A percentile compares a stretch with the other conserved stretches of the same genome.
phyloP scores from a whole-genome alignment of 2,329 filamentous ascomycete genomes.

The Aspergillus novoparasiticus region DNA sequence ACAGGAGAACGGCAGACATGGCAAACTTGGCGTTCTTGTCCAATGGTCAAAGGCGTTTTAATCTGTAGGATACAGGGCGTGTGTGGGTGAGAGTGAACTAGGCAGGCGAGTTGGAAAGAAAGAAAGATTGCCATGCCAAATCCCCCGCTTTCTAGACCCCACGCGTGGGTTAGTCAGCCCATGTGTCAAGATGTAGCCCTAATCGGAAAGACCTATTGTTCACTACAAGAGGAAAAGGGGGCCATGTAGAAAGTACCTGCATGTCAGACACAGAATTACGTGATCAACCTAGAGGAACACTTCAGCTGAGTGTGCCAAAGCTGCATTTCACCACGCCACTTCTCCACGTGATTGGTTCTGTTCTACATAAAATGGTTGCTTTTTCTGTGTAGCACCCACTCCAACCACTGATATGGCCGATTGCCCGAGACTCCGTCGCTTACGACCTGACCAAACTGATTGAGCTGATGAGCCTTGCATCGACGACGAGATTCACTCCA shows the following conservation, averaged over 20 bases:
- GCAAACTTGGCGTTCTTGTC: too few species aligned
- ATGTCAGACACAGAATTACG: too few species aligned
- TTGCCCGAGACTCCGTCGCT: neutral
- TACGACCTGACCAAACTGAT: neutral
- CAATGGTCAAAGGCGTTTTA: neutral
- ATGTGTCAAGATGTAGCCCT: neutral
- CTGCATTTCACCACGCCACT: neutral
- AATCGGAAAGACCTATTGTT: neutral
- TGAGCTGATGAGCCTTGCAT: neutral
- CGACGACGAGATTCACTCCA: neutral
- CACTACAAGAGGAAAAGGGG: too few species aligned
- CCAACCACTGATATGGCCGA: neutral
- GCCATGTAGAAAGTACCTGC: too few species aligned
- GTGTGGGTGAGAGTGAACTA: too few species aligned
- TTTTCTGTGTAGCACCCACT: neutral
- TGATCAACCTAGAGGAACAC: too few species aligned
- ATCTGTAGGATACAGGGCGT: neutral
- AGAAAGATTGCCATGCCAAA: neutral
- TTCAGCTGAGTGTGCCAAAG: neutral
- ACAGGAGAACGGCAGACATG: neutral
- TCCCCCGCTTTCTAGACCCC: neutral
- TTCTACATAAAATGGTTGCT: neutral
- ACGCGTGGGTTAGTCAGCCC: neutral
- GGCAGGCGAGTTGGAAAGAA: too few species aligned
- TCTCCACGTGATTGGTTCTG: neutral